These are phyloP conservation scores for Primulina huaijiensis DNA, from an alignment of 257 asterid genomes.

Conservation along the genomic window DNA sequence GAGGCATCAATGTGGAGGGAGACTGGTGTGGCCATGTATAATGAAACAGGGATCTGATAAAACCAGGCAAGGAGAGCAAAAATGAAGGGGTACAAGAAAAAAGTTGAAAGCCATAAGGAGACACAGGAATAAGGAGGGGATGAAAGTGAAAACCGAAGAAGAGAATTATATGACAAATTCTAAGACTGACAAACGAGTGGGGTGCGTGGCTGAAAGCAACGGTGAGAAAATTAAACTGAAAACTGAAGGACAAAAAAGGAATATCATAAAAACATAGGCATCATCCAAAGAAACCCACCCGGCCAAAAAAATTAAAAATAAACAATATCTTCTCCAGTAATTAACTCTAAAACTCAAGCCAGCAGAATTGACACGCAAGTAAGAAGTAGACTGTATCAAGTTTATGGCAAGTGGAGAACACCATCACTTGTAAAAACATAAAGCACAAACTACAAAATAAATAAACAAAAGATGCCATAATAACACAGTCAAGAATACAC, in stretches of 20 bases:
- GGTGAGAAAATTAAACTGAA: slow-evolving; percentile 31
- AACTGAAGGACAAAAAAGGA: slow-evolving; percentile 27
- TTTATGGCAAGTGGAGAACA: slow-evolving; percentile 17
- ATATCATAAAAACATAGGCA: slow-evolving; percentile 18
- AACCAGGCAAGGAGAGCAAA: slow-evolving; percentile 18
- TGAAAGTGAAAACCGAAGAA: slow-evolving; percentile 28
- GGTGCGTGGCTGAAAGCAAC: slow-evolving; percentile 19
- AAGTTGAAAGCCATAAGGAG: slow-evolving; percentile 7
- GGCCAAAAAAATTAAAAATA: slow-evolving; percentile 18
- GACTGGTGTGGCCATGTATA: slow-evolving; percentile 25
- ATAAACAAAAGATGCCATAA: slow-evolving; percentile 14
- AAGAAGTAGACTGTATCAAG: slow-evolving; percentile 9
- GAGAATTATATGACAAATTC: slow-evolving; percentile 27
- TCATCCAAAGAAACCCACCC: slow-evolving; percentile 20
- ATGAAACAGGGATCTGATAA: slow-evolving; percentile 23
- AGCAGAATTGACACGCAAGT: slow-evolving; percentile 20
- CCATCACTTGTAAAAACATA: slow-evolving; percentile 10
- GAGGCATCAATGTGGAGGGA: slow-evolving; percentile 19
- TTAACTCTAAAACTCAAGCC: slow-evolving; percentile 18
- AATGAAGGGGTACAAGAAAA: slow-evolving; percentile 19
- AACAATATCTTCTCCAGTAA: slow-evolving; percentile 18
- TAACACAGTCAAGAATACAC: slow-evolving; percentile 4
- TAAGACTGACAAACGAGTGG: slow-evolving; percentile 22
- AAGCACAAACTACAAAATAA: slow-evolving; percentile 12
- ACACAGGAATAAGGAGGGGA: slow-evolving; percentile 29